Percentiles rank a stretch among this genome's conserved stretches.
phyloP scores from a whole-genome alignment of 805 yeast genomes.

The Lipomyces mesembrius region DNA sequence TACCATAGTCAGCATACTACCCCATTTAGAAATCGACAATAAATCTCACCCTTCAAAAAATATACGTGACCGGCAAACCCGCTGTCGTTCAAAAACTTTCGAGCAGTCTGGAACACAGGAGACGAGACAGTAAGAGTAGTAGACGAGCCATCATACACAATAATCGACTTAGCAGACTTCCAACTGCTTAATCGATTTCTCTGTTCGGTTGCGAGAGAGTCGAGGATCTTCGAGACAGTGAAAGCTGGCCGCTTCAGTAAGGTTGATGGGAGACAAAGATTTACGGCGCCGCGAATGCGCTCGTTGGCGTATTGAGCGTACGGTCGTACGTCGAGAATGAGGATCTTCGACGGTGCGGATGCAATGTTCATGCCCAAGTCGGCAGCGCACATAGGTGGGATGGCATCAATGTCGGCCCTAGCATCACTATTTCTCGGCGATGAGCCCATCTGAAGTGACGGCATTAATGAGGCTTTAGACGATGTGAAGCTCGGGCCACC shows the following conservation, averaged over 20 bases:
- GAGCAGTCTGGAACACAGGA: constrained; percentile 30
- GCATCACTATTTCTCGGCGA: not conserved
- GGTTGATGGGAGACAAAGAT: constrained; percentile 89
- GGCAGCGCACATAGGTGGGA: constrained; percentile 21
- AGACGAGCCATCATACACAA: constrained; percentile 58
- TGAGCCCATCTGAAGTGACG: not conserved
- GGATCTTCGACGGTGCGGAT: constrained; percentile 39
- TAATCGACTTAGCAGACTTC: constrained; percentile 42
- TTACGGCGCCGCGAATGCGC: constrained; percentile 66
- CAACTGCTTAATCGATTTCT: constrained; percentile 40
- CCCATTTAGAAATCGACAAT: not conserved
- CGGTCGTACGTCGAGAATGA: constrained; percentile 80
- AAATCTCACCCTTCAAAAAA: constrained; percentile 42
- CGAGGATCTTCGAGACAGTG: constrained; percentile 52
- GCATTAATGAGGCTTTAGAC: not conserved
- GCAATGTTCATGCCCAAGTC: constrained; percentile 18
- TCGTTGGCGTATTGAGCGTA: constrained; percentile 69
- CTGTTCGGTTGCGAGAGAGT: constrained; percentile 47
- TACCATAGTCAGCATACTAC: not conserved
- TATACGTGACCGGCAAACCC: constrained; percentile 33
- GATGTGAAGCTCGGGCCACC: not conserved
- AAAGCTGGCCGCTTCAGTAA: constrained; percentile 75
- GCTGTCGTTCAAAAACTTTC: constrained; percentile 31
- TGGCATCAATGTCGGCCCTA: constrained; percentile 12
- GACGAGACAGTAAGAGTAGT: constrained; percentile 15